Evolutionary conservation across 805 yeast genomes (phyloP).

Genomic region (Dipodascus geniculatus): DNA sequence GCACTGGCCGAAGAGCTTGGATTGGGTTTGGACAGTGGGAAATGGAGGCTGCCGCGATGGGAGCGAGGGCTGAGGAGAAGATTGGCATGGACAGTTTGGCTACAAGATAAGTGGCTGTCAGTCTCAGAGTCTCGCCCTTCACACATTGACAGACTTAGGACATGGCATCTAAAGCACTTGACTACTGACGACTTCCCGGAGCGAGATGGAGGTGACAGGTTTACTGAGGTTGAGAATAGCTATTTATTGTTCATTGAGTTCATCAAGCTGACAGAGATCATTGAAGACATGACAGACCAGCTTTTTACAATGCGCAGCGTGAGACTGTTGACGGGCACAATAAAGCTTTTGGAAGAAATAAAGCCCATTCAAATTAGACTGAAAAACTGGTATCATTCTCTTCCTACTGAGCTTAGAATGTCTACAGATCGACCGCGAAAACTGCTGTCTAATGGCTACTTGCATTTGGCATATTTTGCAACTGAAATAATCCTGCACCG

Average conservation of each 20-base stretch:
- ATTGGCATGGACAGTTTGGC: constrained; percentile 90
- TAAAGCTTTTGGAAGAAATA: constrained; percentile 59
- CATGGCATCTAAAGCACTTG: constrained; percentile 70
- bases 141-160: constrained; percentile 54
- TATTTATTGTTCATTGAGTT: constrained; percentile 24
- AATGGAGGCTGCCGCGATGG: constrained; percentile 93
- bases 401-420: constrained; percentile 25
- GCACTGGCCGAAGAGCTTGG: constrained; percentile 87
- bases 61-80: constrained; percentile 81
- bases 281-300: constrained; percentile 38
- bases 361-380: constrained; percentile 36
- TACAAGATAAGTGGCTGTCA: constrained; percentile 87
- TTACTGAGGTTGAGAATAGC: constrained; percentile 34
- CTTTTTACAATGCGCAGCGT: constrained; percentile 64
- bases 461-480: constrained; percentile 79
- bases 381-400: constrained; percentile 24
- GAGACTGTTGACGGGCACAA: constrained; percentile 43
- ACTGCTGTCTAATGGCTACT: constrained; percentile 51
- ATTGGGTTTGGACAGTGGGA: constrained; percentile 76
- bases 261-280: constrained; percentile 23
- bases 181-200: constrained; percentile 72
- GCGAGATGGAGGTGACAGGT: constrained; percentile 40
- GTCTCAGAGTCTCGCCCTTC: constrained; percentile 76
- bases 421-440: constrained; percentile 35
- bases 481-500: constrained; percentile 83